Evolutionary conservation across 805 yeast genomes (phyloP).

Genomic region (Cyberlindnera americana): DNA sequence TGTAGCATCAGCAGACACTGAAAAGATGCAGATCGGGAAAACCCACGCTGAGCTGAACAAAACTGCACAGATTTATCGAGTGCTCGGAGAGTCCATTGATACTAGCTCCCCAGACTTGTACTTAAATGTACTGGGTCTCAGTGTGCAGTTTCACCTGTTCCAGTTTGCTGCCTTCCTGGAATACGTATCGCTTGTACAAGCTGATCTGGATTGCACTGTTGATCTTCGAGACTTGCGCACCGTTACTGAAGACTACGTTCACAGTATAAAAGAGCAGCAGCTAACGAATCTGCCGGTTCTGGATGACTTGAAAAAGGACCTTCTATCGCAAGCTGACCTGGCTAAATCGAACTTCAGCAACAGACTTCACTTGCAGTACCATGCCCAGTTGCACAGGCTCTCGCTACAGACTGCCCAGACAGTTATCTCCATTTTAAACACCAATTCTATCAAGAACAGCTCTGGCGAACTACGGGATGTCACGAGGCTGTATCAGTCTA

Average conservation of each 20-base stretch:
- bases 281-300: conserved; percentile 7
- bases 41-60: background rate
- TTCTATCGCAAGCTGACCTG: background rate
- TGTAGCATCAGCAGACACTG: background rate
- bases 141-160: conserved; percentile 1
- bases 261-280: conserved; percentile 14
- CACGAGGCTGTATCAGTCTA: conserved; percentile 7
- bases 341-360: background rate
- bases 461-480: conserved; percentile 1
- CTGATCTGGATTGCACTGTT: background rate
- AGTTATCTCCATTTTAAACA: conserved; percentile 2
- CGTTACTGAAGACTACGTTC: conserved; percentile 4
- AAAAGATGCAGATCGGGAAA: background rate
- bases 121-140: conserved; percentile 4
- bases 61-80: background rate
- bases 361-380: background rate
- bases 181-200: conserved; percentile 1
- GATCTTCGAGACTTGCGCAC: conserved; percentile 3
- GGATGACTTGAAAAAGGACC: background rate
- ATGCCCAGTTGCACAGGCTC: background rate
- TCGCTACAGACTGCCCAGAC: background rate
- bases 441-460: background rate
- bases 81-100: conserved; percentile 1
- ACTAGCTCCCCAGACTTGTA: conserved; percentile 4
- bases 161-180: conserved; percentile 4